A percentile compares a stretch with the other conserved stretches of the same genome.
Evolutionary conservation across 768 basidiomycete genomes (phyloP).

Genomic region (Pleurotus djamor): DNA sequence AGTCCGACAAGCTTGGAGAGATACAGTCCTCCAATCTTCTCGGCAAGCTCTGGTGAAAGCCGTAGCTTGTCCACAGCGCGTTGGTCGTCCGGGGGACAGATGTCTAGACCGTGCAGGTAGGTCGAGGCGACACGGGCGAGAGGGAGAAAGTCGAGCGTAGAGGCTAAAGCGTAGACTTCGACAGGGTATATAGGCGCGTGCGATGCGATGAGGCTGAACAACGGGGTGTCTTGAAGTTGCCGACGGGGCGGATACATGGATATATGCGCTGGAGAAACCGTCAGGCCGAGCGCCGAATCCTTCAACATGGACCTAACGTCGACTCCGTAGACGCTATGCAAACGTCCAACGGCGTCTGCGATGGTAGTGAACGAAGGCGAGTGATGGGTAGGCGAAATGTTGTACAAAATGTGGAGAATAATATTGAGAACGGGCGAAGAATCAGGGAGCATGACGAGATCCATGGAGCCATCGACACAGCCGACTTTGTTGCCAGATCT

Average conservation of each 20-base stretch:
- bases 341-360: background rate
- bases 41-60: background rate
- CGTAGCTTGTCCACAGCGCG: background rate
- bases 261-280: background rate
- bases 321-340: background rate
- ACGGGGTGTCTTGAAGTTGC: background rate
- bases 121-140: background rate
- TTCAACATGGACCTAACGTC: background rate
- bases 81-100: background rate
- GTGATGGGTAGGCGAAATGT: background rate
- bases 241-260: background rate
- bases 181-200: background rate
- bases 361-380: background rate
- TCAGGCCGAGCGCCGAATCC: background rate
- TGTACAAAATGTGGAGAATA: background rate
- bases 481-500: too few relatives aligned
- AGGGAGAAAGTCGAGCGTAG: background rate
- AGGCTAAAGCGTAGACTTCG: background rate
- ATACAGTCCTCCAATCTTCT: background rate
- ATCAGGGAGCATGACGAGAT: background rate
- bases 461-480: background rate
- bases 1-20: background rate
- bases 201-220: background rate
- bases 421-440: background rate
- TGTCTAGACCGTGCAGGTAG: background rate